Percentiles rank a stretch among this genome's conserved stretches.
Conservation (phyloP, 495 filamentous ascomycete genomes). For the Penicillium bovifimosum region DNA sequence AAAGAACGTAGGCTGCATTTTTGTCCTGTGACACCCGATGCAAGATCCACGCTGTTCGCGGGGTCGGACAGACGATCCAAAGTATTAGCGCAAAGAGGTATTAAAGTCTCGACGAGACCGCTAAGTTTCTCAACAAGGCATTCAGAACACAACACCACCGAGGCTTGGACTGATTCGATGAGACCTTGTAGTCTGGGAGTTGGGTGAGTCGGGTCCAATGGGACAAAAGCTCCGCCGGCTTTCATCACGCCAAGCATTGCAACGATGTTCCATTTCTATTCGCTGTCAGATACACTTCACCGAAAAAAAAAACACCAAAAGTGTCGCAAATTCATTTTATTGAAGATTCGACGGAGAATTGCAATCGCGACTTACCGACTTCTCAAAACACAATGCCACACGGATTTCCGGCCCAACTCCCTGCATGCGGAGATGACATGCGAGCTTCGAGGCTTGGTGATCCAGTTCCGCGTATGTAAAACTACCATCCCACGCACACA, state of each 20-base stretch:
- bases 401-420: constrained; percentile 45
- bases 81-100: constrained; percentile 31
- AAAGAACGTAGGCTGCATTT: constrained; percentile 43
- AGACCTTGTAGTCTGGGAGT: constrained; percentile 42
- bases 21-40: constrained; percentile 28
- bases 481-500: constrained; percentile 55
- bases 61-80: constrained; percentile 24
- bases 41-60: constrained; percentile 14
- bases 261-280: constrained; percentile 49
- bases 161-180: constrained; percentile 34
- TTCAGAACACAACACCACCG: constrained; percentile 51
- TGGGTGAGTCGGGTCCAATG: constrained; percentile 54
- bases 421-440: constrained; percentile 38
- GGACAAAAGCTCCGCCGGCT: constrained; percentile 55
- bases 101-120: constrained; percentile 25
- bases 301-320: not conserved
- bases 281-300: not conserved
- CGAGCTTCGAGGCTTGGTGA: constrained; percentile 40
- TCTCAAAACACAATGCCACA: constrained; percentile 54
- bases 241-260: constrained; percentile 54
- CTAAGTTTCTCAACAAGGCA: constrained; percentile 23
- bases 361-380: constrained; percentile 38
- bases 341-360: not conserved
- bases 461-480: constrained; percentile 54
- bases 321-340: not conserved